A percentile compares a stretch with the other conserved stretches of the same genome.
Conservation (phyloP, 805 yeast genomes). For the Metschnikowia matae region DNA sequence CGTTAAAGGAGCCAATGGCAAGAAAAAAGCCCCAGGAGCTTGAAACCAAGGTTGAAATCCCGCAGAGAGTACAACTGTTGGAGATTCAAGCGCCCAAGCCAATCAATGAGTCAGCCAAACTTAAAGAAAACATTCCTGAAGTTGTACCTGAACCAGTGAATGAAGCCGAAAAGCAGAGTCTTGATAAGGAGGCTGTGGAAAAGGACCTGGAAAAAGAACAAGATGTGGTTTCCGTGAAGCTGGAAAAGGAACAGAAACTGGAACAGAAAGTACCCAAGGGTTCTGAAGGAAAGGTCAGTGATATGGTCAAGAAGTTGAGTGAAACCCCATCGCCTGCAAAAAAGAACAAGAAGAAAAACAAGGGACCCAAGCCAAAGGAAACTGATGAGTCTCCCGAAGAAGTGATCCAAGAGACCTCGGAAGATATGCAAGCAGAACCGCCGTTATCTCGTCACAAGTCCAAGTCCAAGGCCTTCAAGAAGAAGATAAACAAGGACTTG, state of each 20-base stretch:
- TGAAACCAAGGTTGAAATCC: too few relatives aligned
- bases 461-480: conserved; percentile 32
- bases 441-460: conserved; percentile 25
- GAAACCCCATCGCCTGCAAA: neutral
- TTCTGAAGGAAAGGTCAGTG: neutral
- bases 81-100: neutral
- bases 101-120: neutral
- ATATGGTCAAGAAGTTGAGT: neutral
- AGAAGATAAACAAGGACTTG: conserved; percentile 31
- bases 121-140: neutral
- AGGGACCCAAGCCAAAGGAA: neutral
- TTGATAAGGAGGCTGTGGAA: neutral
- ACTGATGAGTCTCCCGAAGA: neutral
- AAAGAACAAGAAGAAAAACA: neutral
- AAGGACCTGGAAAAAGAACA: neutral
- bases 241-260: neutral
- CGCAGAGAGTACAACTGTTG: neutral
- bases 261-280: neutral
- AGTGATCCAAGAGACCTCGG: conserved; percentile 1
- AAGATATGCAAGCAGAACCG: conserved; percentile 17
- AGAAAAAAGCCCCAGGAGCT: too few relatives aligned
- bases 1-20: too few relatives aligned
- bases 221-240: neutral
- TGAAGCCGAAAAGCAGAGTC: neutral
- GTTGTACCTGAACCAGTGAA: neutral